phyloP scores from a whole-genome alignment of 2,329 filamentous ascomycete genomes.

The Aspergillus aculeatus region DNA sequence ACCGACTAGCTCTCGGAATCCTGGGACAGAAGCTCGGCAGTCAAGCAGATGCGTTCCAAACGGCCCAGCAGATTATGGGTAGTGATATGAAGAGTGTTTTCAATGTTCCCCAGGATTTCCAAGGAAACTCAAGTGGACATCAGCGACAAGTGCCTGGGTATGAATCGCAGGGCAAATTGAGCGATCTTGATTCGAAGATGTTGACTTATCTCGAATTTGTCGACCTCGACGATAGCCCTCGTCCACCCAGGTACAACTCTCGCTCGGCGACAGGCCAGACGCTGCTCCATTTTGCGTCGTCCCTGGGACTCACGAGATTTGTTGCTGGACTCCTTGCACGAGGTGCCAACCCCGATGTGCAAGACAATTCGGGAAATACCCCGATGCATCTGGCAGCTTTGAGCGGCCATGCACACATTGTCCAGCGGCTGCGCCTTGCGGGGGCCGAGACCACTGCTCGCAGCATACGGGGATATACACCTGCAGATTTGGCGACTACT shows the following conservation, averaged over 20 bases:
- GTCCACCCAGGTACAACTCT: slow-evolving; percentile 66
- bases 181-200: slow-evolving; percentile 65
- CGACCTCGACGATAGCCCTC: slow-evolving; percentile 71
- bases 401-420: slow-evolving; percentile 72
- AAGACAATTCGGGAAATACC: slow-evolving; percentile 77
- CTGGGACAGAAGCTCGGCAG: slow-evolving; percentile 48
- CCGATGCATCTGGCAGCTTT: slow-evolving; percentile 79
- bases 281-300: slow-evolving; percentile 76
- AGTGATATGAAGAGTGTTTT: slow-evolving; percentile 49
- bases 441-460: slow-evolving; percentile 70
- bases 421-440: slow-evolving; percentile 69
- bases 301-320: slow-evolving; percentile 71
- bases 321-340: slow-evolving; percentile 73
- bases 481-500: slow-evolving; percentile 69
- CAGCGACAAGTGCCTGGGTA: slow-evolving; percentile 47
- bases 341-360: slow-evolving; percentile 72
- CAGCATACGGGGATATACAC: slow-evolving; percentile 68
- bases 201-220: slow-evolving; percentile 75
- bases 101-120: slow-evolving; percentile 44
- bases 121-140: slow-evolving; percentile 44
- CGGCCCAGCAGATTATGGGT: slow-evolving; percentile 50
- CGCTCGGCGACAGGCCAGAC: slow-evolving; percentile 68
- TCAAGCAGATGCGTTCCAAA: slow-evolving; percentile 49
- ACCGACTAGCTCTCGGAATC: slow-evolving; percentile 45
- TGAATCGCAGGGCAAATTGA: slow-evolving; percentile 42